Evolutionary conservation across 352 stramenopile genomes (phyloP).

Genomic region (Phytophthora brassicae): DNA sequence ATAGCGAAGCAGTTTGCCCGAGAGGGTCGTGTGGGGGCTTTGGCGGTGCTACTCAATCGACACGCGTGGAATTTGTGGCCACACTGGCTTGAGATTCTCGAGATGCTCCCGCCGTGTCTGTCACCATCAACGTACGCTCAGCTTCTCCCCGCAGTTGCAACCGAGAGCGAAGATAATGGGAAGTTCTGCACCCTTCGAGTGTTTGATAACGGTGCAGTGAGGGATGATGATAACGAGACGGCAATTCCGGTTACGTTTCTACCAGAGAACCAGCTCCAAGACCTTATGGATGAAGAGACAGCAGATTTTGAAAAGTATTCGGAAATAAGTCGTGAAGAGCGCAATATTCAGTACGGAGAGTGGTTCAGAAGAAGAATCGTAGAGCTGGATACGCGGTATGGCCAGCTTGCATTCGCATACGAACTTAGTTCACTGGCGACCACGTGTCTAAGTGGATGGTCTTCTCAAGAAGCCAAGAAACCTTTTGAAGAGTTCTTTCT

Average conservation of each 20-base stretch:
- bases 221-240: slow-evolving; percentile 8
- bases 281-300: slow-evolving; percentile 45
- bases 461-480: slow-evolving; percentile 27
- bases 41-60: slow-evolving; percentile 48
- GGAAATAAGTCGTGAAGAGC: slow-evolving; percentile 23
- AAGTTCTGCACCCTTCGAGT: slow-evolving; percentile 49
- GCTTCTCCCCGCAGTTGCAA: slow-evolving; percentile 49
- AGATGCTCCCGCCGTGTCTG: slow-evolving; percentile 41
- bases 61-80: slow-evolving; percentile 60
- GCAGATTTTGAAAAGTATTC: slow-evolving; percentile 38
- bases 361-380: slow-evolving; percentile 63
- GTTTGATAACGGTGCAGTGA: neutral
- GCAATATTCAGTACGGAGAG: slow-evolving; percentile 31
- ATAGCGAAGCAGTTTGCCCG: slow-evolving; percentile 47
- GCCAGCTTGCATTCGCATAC: slow-evolving; percentile 52
- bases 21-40: slow-evolving; percentile 46
- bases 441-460: slow-evolving; percentile 36
- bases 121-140: slow-evolving; percentile 42
- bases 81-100: slow-evolving; percentile 48
- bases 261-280: slow-evolving; percentile 41
- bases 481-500: slow-evolving; percentile 49
- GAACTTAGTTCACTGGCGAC: slow-evolving; percentile 42
- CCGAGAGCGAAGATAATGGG: slow-evolving; percentile 24
- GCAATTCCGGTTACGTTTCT: slow-evolving; percentile 31
- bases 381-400: slow-evolving; percentile 59